A percentile compares a stretch with the other conserved stretches of the same genome.
Evolutionary conservation across 768 basidiomycete genomes (phyloP).

Genomic region (Boletellus ananas): DNA sequence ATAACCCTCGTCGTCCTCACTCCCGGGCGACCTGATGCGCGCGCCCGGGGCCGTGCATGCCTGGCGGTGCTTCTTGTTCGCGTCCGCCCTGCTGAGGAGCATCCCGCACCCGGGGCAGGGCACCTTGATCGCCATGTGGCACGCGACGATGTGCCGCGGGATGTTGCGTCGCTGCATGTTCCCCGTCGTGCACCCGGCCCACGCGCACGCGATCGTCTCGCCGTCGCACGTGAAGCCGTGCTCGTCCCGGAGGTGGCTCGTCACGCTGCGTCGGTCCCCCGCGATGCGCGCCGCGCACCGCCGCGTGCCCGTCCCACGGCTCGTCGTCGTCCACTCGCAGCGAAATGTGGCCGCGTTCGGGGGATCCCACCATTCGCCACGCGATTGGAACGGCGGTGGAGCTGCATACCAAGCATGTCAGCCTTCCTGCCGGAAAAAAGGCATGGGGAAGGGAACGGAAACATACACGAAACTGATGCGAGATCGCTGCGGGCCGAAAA

Average conservation of each 20-base stretch:
- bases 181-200: slow-evolving; percentile 9
- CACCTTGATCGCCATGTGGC: slow-evolving; percentile 24
- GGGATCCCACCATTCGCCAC: slow-evolving; percentile 8
- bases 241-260: slow-evolving; percentile 17
- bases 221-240: slow-evolving; percentile 22
- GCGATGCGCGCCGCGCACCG: slow-evolving; percentile 13
- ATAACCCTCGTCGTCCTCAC: slow-evolving; percentile 2
- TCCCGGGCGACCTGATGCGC: not conserved
- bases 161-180: slow-evolving; percentile 26
- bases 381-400: not conserved
- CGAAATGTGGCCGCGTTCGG: slow-evolving; percentile 8
- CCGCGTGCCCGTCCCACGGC: not conserved
- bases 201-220: slow-evolving; percentile 10
- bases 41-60: slow-evolving; percentile 12
- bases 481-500: not conserved
- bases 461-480: not conserved
- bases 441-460: too few relatives aligned
- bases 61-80: slow-evolving; percentile 19
- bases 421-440: not conserved
- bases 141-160: slow-evolving; percentile 23
- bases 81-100: slow-evolving; percentile 21
- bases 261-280: slow-evolving; percentile 18
- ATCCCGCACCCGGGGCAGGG: slow-evolving; percentile 14
- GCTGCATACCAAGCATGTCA: slow-evolving; percentile 12
- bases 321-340: slow-evolving; percentile 17